phyloP scores from a whole-genome alignment of 2,329 filamentous ascomycete genomes.

The Diaporthe sp. region DNA sequence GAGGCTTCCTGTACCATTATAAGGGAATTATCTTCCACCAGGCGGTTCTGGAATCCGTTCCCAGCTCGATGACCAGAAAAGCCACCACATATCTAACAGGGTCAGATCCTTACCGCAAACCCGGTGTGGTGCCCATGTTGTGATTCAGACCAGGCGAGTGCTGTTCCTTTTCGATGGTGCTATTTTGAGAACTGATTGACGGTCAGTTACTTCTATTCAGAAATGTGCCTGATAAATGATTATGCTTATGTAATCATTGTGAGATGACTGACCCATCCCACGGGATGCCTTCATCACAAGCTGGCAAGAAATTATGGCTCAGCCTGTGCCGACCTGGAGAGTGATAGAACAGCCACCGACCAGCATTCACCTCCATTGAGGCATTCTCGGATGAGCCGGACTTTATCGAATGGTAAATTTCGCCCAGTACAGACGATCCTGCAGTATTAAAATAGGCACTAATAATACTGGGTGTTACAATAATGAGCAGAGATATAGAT shows the following conservation, averaged over 20 bases:
- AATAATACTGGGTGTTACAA: background rate
- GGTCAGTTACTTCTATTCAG: background rate
- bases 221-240: background rate
- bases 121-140: background rate
- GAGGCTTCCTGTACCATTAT: background rate
- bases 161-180: background rate
- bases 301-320: background rate
- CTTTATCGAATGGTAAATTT: background rate
- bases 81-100: background rate
- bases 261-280: background rate
- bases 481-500: background rate
- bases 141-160: background rate
- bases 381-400: background rate
- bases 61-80: background rate
- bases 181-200: background rate
- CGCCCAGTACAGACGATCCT: background rate
- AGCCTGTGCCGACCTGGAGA: background rate
- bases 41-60: background rate
- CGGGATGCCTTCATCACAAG: background rate
- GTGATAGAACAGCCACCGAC: background rate
- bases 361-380: background rate
- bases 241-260: background rate
- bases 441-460: background rate
- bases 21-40: background rate
- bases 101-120: background rate